A percentile compares a stretch with the other conserved stretches of the same genome.
Conservation (phyloP, 2,329 filamentous ascomycete genomes). For the Endoconidiophora polonica region DNA sequence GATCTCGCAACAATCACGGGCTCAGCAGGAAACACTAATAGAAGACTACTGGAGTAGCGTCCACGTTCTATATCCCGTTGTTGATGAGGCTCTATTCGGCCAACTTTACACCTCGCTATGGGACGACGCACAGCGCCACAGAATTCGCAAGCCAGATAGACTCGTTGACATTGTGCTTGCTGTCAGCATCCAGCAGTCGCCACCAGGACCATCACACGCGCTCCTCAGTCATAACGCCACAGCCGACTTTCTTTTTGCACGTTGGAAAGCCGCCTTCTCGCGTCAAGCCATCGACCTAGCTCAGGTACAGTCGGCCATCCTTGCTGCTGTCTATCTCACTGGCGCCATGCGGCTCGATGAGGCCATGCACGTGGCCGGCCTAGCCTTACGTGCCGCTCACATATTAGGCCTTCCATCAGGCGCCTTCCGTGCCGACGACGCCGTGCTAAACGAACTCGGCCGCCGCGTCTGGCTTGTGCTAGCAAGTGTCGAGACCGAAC, state of each 20-base stretch:
- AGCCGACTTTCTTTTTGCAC: constrained; percentile 1
- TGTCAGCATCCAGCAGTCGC: constrained; percentile 5
- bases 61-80: constrained; percentile 1
- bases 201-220: no score
- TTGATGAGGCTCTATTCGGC: constrained; percentile 4
- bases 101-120: background rate
- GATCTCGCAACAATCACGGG: background rate
- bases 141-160: background rate
- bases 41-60: constrained; percentile 2
- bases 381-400: constrained; percentile 4
- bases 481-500: constrained; percentile 1
- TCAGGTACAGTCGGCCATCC: constrained; percentile 9
- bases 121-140: background rate
- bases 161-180: constrained; percentile 3
- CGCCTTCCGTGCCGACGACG: background rate
- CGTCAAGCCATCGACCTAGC: background rate
- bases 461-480: constrained; percentile 9
- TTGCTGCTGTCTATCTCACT: background rate
- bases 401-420: constrained; percentile 7
- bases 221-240: background rate
- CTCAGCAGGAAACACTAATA: background rate
- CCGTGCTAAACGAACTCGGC: constrained; percentile 5
- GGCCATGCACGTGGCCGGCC: background rate
- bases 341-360: constrained; percentile 3
- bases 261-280: constrained; percentile 5